Evolutionary conservation across 1,284 basidiomycete genomes (phyloP).

Genomic region (Schizopora paradoxa): DNA sequence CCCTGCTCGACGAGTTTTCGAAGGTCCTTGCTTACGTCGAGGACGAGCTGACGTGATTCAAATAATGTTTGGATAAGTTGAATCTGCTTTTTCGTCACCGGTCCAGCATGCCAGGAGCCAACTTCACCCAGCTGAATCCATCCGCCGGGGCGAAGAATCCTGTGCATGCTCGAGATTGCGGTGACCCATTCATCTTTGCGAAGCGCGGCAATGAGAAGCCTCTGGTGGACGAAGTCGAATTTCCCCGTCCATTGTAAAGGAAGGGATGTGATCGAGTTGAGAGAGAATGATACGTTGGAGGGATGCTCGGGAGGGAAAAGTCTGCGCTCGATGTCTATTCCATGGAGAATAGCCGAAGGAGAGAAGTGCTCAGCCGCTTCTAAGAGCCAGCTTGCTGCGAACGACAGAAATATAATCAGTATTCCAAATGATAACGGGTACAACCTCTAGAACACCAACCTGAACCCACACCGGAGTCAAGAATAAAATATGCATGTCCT

Average conservation of each 20-base stretch:
- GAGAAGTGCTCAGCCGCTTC: background rate
- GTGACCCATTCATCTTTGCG: constrained; percentile 25
- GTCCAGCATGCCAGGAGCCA: background rate
- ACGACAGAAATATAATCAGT: background rate
- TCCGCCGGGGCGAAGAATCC: constrained; percentile 27
- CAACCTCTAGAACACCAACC: background rate
- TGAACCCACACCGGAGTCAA: constrained; percentile 4
- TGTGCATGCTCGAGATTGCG: constrained; percentile 24
- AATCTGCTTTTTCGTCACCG: background rate
- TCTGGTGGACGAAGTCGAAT: constrained; percentile 30
- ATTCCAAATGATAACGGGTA: background rate
- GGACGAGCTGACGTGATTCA: background rate
- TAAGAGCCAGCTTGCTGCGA: constrained; percentile 1
- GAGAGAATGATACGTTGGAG: constrained; percentile 21
- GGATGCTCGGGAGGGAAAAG: constrained; percentile 8
- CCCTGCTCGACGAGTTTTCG: background rate
- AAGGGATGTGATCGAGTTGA: constrained; percentile 1
- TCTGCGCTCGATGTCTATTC: background rate
- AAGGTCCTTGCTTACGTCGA: background rate
- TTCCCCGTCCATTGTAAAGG: constrained; percentile 21
- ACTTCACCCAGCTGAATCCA: constrained; percentile 28
- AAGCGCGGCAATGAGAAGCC: constrained; percentile 28
- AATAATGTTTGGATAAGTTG: background rate
- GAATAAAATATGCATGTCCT: constrained; percentile 1
- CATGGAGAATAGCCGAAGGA: constrained; percentile 1